These are phyloP conservation scores for Dendrobium huoshanense DNA, from an alignment of 106 monocot species.

Conservation along the genomic window DNA sequence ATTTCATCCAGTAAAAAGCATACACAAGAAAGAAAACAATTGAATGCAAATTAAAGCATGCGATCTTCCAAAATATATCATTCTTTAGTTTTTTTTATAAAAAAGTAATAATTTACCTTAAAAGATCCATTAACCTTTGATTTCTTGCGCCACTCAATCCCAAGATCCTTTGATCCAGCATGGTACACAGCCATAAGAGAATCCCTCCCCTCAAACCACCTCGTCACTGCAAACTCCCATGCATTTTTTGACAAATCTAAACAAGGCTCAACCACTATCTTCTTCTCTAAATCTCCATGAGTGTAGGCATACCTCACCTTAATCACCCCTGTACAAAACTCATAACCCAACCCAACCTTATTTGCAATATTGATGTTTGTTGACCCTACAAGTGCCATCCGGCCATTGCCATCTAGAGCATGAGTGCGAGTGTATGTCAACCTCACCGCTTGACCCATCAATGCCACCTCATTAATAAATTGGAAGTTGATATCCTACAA, in stretches of 20 bases:
- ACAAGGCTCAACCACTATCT: constrained; percentile 41
- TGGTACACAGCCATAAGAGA: constrained; percentile 33
- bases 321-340: constrained; percentile 21
- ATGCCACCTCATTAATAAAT: constrained; percentile 51
- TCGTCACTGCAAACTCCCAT: constrained; percentile 48
- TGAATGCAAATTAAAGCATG: background rate
- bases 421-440: constrained; percentile 45
- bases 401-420: background rate
- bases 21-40: background rate
- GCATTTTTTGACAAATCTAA: constrained; percentile 39
- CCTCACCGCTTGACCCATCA: constrained; percentile 32
- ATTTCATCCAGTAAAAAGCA: no score
- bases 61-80: background rate
- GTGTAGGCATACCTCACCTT: constrained; percentile 46
- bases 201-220: constrained; percentile 32
- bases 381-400: constrained; percentile 35
- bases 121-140: constrained; percentile 47
- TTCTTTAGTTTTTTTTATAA: no score
- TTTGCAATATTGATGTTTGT: constrained; percentile 35
- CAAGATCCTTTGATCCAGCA: constrained; percentile 30
- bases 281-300: constrained; percentile 23
- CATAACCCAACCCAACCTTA: constrained; percentile 30
- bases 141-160: constrained; percentile 44
- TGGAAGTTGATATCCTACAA: constrained; percentile 46
- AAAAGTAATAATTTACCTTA: constrained; percentile 32